Evolutionary conservation across 1,139 yeast genomes (phyloP), one percentile per base, ranked within the genome.

Genomic region (Suhomyces maxii): DNA sequence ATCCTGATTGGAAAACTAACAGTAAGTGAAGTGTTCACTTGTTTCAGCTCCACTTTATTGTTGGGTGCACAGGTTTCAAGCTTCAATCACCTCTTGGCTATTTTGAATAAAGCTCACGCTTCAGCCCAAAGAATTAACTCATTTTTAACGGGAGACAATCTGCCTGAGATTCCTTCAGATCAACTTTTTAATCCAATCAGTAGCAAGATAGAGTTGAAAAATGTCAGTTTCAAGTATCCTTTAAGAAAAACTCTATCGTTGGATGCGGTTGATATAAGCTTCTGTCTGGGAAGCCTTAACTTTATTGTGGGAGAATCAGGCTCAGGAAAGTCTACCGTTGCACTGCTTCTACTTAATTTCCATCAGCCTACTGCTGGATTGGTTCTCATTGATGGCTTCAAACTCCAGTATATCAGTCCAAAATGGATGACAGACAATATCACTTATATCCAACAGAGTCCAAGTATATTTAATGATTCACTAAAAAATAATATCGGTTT

Each of bases 301-400:
- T 91, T 80, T 56, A 64, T 93, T 1, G 78, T 93, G 41, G 99
- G 99, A 0, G 75, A 77, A 50, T 89, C 97, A 0, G 99, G 99
- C 0, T 83, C 93, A 0, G 99, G 99, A 0, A 93, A 93, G 61
- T 89, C 97, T 0, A 87, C 98, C 0, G 53, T 93, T 9, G 80
- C 86, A 0, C 79, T 78, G 39, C 63, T 93, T 4, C 57, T 93
- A 2, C 61, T 86, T 49, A 79, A 79, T 30, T 73, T 88, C 36
- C 89, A 90, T 54, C 52, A 62, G 0, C 68, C 75, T 1, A 54
- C 61, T 6, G 49, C 61, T 0, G 91, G 93, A 0, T 49, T 57
- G 1, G 77, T 91, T 3, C 60, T 60, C 7, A 63, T 90, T 14
- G 91, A 84, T 59, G 85, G 81, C 0, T 58, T 65, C 37, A 67